Conservation (phyloP, 2,329 filamentous ascomycete species). For the Ophiostoma quercus region DNA sequence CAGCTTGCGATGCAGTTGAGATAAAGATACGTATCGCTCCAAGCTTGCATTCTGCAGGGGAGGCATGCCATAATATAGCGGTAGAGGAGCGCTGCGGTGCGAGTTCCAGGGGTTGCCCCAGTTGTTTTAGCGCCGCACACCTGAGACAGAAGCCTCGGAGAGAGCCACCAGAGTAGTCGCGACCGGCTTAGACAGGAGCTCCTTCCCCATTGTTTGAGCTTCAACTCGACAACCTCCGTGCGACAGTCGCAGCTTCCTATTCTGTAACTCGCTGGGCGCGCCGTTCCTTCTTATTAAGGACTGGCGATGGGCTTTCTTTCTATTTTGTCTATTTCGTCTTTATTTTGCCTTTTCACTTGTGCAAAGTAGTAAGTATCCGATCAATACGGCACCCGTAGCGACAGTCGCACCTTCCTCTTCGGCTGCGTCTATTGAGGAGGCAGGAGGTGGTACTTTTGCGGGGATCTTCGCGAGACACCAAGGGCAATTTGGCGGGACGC, state of each 20-base stretch:
- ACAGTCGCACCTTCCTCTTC: slow-evolving; percentile 1
- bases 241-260: not conserved
- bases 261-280: not conserved
- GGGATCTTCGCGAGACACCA: slow-evolving; percentile 12
- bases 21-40: not conserved
- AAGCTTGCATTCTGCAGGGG: not conserved
- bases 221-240: not conserved
- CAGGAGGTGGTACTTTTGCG: slow-evolving; percentile 8
- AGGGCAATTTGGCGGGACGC: not conserved
- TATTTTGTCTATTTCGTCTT: not conserved
- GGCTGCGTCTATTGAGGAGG: not conserved
- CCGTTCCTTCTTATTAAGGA: slow-evolving; percentile 11
- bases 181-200: slow-evolving; percentile 2
- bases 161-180: not conserved
- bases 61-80: slow-evolving; percentile 13
- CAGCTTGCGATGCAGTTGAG: slow-evolving; percentile 4
- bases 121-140: slow-evolving; percentile 19
- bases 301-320: not conserved
- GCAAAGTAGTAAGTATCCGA: not conserved
- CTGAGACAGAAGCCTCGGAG: slow-evolving; percentile 15
- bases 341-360: not conserved
- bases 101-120: slow-evolving; percentile 16
- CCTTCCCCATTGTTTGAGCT: slow-evolving; percentile 14
- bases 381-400: not conserved
- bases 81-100: slow-evolving; percentile 8